phyloP scores from a whole-genome alignment of 441 rosid species.

The Gossypium schwendimanii region DNA sequence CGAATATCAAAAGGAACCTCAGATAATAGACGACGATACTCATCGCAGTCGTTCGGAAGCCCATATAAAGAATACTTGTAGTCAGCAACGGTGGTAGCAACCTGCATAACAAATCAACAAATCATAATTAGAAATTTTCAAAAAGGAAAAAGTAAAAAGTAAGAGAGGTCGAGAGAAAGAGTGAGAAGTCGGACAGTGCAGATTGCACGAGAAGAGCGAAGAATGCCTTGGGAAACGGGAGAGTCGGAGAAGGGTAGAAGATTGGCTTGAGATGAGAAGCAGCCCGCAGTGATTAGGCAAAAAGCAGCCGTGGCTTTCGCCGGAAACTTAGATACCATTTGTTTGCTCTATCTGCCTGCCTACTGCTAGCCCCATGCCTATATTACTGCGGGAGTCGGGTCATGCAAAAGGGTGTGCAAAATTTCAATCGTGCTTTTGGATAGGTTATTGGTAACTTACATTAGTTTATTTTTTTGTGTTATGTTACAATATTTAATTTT shows the following conservation, averaged over 20 bases:
- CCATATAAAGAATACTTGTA: conserved; percentile 53
- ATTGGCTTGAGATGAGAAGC: conserved; percentile 38
- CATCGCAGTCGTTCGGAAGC: conserved; percentile 39
- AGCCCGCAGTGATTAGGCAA: conserved; percentile 34
- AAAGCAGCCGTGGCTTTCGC: conserved; percentile 35
- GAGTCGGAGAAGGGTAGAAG: conserved; percentile 21
- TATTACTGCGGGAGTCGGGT: not conserved
- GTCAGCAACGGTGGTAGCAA: conserved; percentile 55
- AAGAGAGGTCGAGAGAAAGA: not conserved
- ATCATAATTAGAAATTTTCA: not conserved
- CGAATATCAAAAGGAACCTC: conserved; percentile 38
- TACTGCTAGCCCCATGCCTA: not conserved
- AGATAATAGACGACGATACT: conserved; percentile 40
- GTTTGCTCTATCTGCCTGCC: conserved; percentile 12
- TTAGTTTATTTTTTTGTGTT: too few relatives aligned
- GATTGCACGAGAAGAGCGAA: conserved; percentile 69
- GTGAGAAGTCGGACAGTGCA: conserved; percentile 37
- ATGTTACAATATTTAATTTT: too few relatives aligned
- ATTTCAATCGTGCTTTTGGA: too few relatives aligned
- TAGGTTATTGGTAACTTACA: too few relatives aligned
- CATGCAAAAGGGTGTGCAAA: too few relatives aligned
- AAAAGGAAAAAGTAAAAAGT: not conserved
- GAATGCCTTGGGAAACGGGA: conserved; percentile 31
- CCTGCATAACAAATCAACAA: conserved; percentile 28
- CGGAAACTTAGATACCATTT: conserved; percentile 34